Evolutionary conservation across 1,139 yeast species (phyloP), one percentile per base, ranked within the genome.

Genomic region (Dujonia santamariae): DNA sequence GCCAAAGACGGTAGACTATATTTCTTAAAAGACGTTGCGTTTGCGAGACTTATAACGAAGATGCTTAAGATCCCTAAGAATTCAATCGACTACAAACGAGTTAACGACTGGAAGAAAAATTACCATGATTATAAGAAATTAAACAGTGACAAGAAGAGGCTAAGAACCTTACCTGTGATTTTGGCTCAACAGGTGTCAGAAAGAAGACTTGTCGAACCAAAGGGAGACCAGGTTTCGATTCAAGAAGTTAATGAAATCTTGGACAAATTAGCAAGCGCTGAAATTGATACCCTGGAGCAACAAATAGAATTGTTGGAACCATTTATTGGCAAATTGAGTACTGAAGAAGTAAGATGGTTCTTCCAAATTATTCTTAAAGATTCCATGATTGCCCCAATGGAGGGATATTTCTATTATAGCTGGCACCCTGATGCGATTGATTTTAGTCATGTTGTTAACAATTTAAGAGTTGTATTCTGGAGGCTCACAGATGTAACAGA

Each of bases 381-480:
- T 37, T 68, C 78, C 36, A 63, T 78, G 12, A 56, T 85, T 19
- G 75, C 79, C 2, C 71, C 78, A 11, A 71, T 80, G 37, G 95
- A 85, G 46, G 66, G 72, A 34, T 61, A 68, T n/a, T 67, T 87
- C 39, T 61, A 87, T 30, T 50, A 58, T n/a, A 50, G 63, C 22
- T 87, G 94, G 88, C 95, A 88, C 51, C 90, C 90, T 0, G 90
- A 86, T 53, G 94, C 95, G 0, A 63, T 70, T 11, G 69, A 71
- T 1, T 69, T 85, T 19, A 77, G 71, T 43, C 77, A 78, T 38
- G 77, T 84, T 7, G 84, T 90, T n/a, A 78, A 80, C 37, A 78
- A 78, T 45, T 56, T 90, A 32, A 66, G 76, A 38, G 63, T 72
- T 8, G 80, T 86, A 0, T 77, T 88, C 42, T 64, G 78, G 57